phyloP scores from a whole-genome alignment of 2,329 filamentous ascomycete species.

The Fusarium lyarnte region DNA sequence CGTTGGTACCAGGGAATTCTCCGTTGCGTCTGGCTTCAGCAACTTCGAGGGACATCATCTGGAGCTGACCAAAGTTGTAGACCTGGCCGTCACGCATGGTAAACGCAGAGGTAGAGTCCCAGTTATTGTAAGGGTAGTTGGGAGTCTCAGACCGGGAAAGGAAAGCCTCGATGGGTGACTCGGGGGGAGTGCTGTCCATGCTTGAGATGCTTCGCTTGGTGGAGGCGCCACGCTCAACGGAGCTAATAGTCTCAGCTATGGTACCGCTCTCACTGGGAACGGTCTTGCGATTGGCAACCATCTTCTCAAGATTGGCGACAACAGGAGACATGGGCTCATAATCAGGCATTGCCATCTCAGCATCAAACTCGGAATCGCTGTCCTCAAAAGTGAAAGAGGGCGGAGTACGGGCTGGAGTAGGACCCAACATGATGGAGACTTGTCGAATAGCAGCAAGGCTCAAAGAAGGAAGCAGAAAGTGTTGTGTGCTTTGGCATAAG shows the following conservation, averaged over 20 bases:
- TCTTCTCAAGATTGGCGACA: conserved; percentile 8
- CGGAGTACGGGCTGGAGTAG: conserved; percentile 2
- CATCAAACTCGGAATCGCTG: not conserved
- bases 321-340: conserved; percentile 10
- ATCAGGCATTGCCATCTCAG: not conserved
- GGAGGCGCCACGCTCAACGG: not conserved
- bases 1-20: conserved; percentile 46
- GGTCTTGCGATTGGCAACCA: not conserved
- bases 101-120: not conserved
- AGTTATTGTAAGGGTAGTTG: not conserved
- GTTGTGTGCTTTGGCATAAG: not conserved
- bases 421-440: not conserved
- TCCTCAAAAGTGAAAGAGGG: conserved; percentile 4
- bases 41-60: conserved; percentile 46
- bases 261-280: not conserved
- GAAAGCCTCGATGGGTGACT: conserved; percentile 24
- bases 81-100: not conserved
- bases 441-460: not conserved
- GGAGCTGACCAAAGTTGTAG: conserved; percentile 35
- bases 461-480: not conserved
- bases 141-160: not conserved
- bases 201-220: not conserved
- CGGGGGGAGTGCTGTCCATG: not conserved
- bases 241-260: not conserved
- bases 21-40: conserved; percentile 45